phyloP scores from a whole-genome alignment of 1,139 yeast species.

The Scheffersomyces cryptocercus region DNA sequence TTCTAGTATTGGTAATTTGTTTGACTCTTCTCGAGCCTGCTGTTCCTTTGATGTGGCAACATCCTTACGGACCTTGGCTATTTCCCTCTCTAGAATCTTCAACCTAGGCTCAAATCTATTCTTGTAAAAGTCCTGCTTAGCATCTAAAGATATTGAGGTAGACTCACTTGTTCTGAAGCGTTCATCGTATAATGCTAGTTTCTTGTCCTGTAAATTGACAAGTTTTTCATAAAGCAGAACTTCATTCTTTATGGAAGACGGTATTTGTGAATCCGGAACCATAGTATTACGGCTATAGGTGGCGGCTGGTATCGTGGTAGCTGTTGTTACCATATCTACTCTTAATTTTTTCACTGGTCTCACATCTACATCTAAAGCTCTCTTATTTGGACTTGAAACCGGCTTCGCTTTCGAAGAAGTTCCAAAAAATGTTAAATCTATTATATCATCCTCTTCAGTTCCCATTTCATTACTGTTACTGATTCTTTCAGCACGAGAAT shows the following conservation, averaged over 20 bases:
- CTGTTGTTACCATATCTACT: no score
- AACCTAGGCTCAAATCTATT: slow-evolving; percentile 14
- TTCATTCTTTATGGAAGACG: not conserved
- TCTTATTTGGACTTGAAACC: not conserved
- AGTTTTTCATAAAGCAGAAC: slow-evolving; percentile 4
- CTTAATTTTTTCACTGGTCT: no score
- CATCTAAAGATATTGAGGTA: slow-evolving; percentile 21
- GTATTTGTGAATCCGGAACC: not conserved
- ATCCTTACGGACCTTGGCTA: slow-evolving; percentile 2
- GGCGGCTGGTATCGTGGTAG: no score
- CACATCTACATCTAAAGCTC: not conserved
- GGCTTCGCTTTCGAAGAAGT: not conserved
- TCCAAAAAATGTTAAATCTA: slow-evolving; percentile 6
- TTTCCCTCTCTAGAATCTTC: slow-evolving; percentile 5
- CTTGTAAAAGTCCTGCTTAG: slow-evolving; percentile 16
- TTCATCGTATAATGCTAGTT: slow-evolving; percentile 12
- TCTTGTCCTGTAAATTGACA: slow-evolving; percentile 11
- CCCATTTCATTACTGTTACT: no score
- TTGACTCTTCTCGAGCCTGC: not conserved
- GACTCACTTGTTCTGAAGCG: slow-evolving; percentile 15
- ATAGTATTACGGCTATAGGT: no score
- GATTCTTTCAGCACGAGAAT: no score
- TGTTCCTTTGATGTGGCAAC: not conserved
- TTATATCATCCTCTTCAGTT: slow-evolving; percentile 4
- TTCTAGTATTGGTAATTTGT: not conserved